phyloP scores from a whole-genome alignment of 768 basidiomycete genomes.

The Boletus speciosus region DNA sequence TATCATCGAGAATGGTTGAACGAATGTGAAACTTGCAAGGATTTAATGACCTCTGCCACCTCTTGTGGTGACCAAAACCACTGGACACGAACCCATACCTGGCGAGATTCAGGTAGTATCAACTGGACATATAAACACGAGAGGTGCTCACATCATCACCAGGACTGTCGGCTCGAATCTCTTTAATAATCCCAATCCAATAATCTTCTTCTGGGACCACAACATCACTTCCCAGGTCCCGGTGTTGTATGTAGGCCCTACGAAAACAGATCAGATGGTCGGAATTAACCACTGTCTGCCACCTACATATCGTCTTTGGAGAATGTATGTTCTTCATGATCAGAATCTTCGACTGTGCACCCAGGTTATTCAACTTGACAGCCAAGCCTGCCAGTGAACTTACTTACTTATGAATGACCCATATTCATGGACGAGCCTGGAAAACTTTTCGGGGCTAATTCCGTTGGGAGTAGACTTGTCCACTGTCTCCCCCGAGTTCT shows the following conservation, averaged over 20 bases:
- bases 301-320: slow-evolving; percentile 34
- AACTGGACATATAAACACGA: background rate
- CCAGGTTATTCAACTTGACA: background rate
- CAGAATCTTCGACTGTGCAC: slow-evolving; percentile 12
- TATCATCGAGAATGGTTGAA: background rate
- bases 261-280: background rate
- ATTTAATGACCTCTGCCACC: slow-evolving; percentile 39
- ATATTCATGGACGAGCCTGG: slow-evolving; percentile 1
- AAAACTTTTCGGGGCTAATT: slow-evolving; percentile 14
- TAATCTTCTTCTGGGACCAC: slow-evolving; percentile 36
- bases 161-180: slow-evolving; percentile 37
- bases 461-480: background rate
- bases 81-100: slow-evolving; percentile 54
- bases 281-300: background rate
- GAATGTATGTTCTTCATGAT: slow-evolving; percentile 25
- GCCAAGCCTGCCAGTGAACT: background rate
- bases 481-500: background rate
- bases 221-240: background rate
- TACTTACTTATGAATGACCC: slow-evolving; percentile 19
- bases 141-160: slow-evolving; percentile 26
- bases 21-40: slow-evolving; percentile 41
- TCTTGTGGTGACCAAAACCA: slow-evolving; percentile 59
- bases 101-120: background rate
- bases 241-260: slow-evolving; percentile 35
- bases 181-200: slow-evolving; percentile 51